Base-by-base conservation (phyloP, 164 flowering plant species). In the Aristolochia fimbriata region DNA sequence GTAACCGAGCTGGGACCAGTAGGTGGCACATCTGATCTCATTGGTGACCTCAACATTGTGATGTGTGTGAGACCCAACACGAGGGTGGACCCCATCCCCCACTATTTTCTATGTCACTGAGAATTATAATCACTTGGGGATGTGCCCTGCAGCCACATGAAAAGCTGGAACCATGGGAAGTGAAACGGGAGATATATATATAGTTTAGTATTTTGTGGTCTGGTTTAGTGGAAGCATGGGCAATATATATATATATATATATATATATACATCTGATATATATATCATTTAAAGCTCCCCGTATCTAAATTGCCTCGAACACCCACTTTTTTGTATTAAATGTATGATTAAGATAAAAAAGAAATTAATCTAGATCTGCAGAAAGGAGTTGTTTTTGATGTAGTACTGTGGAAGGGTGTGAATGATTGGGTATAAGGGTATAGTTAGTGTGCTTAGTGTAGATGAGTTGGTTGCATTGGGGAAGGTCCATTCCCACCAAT, bases 221-320 rank as follows among this genome's bases (percentile, higher is more conserved):
- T 63, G 75, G 73, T 66, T 73, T 68, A 70, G 68, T 76, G 78
- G 78, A 65, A 71, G 66, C 76, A 78, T 56, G 68, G 59, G 70
- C 66, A 67, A 61, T 65, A n/a, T n/a, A n/a, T n/a, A n/a, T n/a
- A n/a, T n/a, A n/a, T n/a, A n/a, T n/a, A n/a, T n/a, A n/a, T n/a
- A n/a, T n/a, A n/a, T n/a, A n/a, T n/a, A n/a, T n/a, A 62, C 60
- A 65, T 59, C 65, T 62, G 63, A 50, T n/a, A n/a, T n/a, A n/a
- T n/a, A n/a, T n/a, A n/a, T 64, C 62, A 37, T 37, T 7, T 10
- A 37, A 37, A 37, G 43, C 43, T n/a, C 43, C 43, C 67, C 66
- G 50, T 59, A 77, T 72, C 76, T 71, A 60, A 55, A 64, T 58
- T 57, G 58, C 70, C 60, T 68, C 57, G 68, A 64, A 68, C 55